Conservation (phyloP, 768 basidiomycete species). For the Lactifluus subvellereus region DNA sequence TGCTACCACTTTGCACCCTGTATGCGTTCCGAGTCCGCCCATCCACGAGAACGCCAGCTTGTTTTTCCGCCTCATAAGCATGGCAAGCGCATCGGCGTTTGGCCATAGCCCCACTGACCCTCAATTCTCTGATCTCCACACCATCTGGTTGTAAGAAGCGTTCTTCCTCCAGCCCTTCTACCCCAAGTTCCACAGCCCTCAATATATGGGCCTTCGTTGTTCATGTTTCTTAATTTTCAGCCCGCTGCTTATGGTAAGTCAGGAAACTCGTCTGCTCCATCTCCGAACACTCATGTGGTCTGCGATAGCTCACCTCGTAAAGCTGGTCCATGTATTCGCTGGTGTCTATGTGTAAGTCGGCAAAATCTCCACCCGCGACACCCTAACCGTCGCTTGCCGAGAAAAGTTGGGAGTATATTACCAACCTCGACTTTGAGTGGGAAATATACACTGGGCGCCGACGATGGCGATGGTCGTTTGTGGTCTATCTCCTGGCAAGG, state of each 20-base stretch:
- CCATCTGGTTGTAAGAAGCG: background rate
- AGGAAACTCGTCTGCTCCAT: background rate
- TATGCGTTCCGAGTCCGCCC: background rate
- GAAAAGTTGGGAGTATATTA: constrained; percentile 18
- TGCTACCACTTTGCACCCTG: background rate
- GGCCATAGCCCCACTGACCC: background rate
- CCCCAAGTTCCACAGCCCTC: background rate
- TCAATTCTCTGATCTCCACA: background rate
- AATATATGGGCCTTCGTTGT: background rate
- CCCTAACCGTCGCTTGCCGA: background rate
- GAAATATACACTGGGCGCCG: constrained; percentile 16
- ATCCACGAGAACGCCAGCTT: background rate
- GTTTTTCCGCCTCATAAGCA: background rate
- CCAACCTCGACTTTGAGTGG: constrained; percentile 18
- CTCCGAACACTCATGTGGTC: background rate
- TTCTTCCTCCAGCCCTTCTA: background rate
- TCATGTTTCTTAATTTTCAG: constrained; percentile 8
- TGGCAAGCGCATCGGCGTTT: background rate
- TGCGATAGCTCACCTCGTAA: constrained; percentile 4
- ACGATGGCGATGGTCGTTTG: constrained; percentile 18
- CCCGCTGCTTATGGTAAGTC: constrained; percentile 7
- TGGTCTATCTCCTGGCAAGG: constrained; percentile 13
- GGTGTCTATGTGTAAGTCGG: constrained; percentile 9
- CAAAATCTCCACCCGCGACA: too few relatives aligned
- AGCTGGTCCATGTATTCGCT: constrained; percentile 14